phyloP scores from a whole-genome alignment of 345 rosid genomes.

The Mangifera indica region DNA sequence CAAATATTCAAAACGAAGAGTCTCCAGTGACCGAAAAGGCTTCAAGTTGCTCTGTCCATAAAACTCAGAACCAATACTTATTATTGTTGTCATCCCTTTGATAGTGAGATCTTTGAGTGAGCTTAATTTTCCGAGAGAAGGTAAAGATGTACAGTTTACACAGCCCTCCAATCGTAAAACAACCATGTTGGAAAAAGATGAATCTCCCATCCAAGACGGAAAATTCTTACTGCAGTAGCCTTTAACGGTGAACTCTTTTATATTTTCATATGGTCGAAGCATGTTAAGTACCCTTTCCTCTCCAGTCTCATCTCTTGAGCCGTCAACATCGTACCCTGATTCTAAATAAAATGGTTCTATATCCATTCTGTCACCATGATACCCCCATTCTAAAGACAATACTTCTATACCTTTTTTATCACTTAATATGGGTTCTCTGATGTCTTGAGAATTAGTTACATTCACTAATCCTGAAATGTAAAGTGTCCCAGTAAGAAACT shows the following conservation, averaged over 20 bases:
- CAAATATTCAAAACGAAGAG: background rate
- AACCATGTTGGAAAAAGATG: no score
- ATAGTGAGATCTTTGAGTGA: no score
- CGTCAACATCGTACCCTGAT: no score
- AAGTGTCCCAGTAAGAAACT: background rate
- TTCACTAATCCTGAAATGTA: background rate
- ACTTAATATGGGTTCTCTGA: background rate
- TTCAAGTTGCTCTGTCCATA: background rate
- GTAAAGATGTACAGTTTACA: no score
- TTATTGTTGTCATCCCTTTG: no score
- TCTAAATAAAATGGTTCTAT: no score
- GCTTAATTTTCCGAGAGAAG: no score
- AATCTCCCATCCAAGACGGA: no score
- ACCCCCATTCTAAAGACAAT: background rate
- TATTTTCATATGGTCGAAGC: background rate
- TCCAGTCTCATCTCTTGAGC: background rate
- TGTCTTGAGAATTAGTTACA: background rate
- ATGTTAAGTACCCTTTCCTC: constrained; percentile 1
- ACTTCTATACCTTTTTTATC: background rate
- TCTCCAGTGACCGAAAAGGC: background rate
- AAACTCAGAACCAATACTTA: background rate
- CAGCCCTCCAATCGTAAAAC: no score
- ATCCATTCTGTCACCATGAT: no score
- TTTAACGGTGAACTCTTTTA: no score
- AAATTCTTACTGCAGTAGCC: no score